Evolutionary conservation across 257 asterid genomes (phyloP).

Genomic region (Eustoma russellianum): DNA sequence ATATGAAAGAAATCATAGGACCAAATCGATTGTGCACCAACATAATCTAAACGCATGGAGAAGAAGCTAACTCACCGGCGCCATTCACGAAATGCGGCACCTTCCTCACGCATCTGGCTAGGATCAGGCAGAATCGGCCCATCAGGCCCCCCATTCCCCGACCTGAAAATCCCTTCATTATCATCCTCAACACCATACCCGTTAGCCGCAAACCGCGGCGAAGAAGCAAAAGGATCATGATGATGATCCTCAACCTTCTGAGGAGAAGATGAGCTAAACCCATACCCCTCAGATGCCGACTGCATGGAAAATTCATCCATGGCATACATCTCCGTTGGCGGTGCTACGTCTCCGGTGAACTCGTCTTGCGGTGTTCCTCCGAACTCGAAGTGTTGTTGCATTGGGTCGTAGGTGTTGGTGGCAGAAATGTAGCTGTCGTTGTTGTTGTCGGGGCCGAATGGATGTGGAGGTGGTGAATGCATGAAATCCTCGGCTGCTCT

Average conservation of each 20-base stretch:
- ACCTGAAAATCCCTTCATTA: slow-evolving; percentile 44
- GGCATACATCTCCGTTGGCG: slow-evolving; percentile 9
- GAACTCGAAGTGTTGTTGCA: slow-evolving; percentile 21
- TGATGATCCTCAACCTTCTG: slow-evolving; percentile 3
- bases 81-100: slow-evolving; percentile 93
- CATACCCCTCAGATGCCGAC: slow-evolving; percentile 19
- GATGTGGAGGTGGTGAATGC: slow-evolving; percentile 15
- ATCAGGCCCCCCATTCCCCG: slow-evolving; percentile 20
- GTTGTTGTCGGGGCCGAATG: slow-evolving; percentile 29
- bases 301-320: slow-evolving; percentile 21
- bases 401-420: slow-evolving; percentile 19
- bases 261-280: slow-evolving; percentile 19
- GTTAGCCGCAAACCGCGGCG: slow-evolving; percentile 19
- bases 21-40: too few relatives aligned
- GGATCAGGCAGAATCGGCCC: slow-evolving; percentile 92
- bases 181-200: slow-evolving; percentile 36
- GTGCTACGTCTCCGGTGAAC: slow-evolving; percentile 24
- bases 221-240: slow-evolving; percentile 5
- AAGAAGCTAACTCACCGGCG: slow-evolving; percentile 52
- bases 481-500: slow-evolving; percentile 26
- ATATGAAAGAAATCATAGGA: too few relatives aligned
- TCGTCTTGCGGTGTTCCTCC: slow-evolving; percentile 10
- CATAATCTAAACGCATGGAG: too few relatives aligned
- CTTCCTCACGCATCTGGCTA: slow-evolving; percentile 76
- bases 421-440: too few relatives aligned